Evolutionary conservation across 75 land plant species (phyloP).

Genomic region (Larix kaempferi): DNA sequence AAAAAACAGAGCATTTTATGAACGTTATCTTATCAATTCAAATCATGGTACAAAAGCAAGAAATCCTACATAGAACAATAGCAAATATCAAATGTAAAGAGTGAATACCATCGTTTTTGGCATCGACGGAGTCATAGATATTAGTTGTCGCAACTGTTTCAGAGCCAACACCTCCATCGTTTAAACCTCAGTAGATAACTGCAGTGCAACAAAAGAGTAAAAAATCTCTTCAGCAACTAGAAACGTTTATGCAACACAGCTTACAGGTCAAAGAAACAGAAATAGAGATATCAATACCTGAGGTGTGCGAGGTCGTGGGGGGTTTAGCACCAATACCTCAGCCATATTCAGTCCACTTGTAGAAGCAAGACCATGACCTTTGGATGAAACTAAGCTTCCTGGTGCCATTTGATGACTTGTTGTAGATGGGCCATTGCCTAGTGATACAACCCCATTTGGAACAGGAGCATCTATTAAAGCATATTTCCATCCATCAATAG

Average conservation of each 20-base stretch:
- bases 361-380: constrained; percentile 13
- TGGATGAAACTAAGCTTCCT: constrained; percentile 13
- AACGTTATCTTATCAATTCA: too few relatives aligned
- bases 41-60: neutral
- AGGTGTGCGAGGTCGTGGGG: constrained; percentile 62
- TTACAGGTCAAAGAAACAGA: neutral
- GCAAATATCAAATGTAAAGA: neutral
- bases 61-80: neutral
- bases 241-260: constrained; percentile 3
- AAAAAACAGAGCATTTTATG: neutral
- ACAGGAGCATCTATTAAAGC: constrained; percentile 79
- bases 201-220: constrained; percentile 8
- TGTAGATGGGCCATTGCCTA: constrained; percentile 16
- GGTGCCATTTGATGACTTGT: constrained; percentile 18
- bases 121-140: constrained; percentile 74
- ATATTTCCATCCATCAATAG: constrained; percentile 73
- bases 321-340: constrained; percentile 75
- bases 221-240: neutral
- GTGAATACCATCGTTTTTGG: constrained; percentile 55
- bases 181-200: constrained; percentile 62
- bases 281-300: constrained; percentile 45
- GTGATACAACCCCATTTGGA: constrained; percentile 25
- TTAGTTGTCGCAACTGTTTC: constrained; percentile 67
- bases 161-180: constrained; percentile 73
- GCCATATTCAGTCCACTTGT: constrained; percentile 75